These are phyloP conservation scores for Teunomyces atbi DNA, from an alignment of 805 yeast species.

Conservation along the genomic window DNA sequence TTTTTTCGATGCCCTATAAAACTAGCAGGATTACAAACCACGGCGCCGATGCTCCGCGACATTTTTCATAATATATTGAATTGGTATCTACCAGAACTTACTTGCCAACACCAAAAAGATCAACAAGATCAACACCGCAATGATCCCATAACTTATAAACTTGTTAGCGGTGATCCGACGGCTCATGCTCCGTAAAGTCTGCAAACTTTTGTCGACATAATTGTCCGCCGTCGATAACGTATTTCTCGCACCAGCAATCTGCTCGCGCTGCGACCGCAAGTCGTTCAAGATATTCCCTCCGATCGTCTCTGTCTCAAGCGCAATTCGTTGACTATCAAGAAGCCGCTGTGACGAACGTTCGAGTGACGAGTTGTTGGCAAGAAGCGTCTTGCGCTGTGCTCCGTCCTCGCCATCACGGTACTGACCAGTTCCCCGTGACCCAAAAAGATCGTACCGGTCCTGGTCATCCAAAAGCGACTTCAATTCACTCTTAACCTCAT, in stretches of 20 bases:
- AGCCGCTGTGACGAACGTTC: conserved; percentile 82
- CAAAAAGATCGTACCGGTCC: conserved; percentile 73
- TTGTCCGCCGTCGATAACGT: conserved; percentile 88
- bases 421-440: conserved; percentile 32
- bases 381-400: conserved; percentile 75
- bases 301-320: conserved; percentile 86
- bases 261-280: conserved; percentile 90
- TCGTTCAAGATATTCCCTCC: conserved; percentile 91
- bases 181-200: conserved; percentile 87
- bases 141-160: conserved; percentile 85
- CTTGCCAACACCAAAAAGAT: conserved; percentile 81
- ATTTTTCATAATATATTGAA: too few relatives aligned
- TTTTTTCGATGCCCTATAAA: conserved; percentile 5
- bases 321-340: conserved; percentile 84
- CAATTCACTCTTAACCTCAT: conserved; percentile 53
- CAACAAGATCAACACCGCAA: conserved; percentile 77
- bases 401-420: conserved; percentile 46
- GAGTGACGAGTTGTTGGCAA: conserved; percentile 74
- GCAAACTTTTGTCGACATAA: conserved; percentile 84
- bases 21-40: background rate
- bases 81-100: conserved; percentile 64
- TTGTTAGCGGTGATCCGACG: conserved; percentile 90
- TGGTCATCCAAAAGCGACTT: conserved; percentile 63
- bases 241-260: conserved; percentile 79
- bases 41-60: background rate